Evolutionary conservation across 495 filamentous ascomycete species (phyloP).

Genomic region (Bombardia bombarda): DNA sequence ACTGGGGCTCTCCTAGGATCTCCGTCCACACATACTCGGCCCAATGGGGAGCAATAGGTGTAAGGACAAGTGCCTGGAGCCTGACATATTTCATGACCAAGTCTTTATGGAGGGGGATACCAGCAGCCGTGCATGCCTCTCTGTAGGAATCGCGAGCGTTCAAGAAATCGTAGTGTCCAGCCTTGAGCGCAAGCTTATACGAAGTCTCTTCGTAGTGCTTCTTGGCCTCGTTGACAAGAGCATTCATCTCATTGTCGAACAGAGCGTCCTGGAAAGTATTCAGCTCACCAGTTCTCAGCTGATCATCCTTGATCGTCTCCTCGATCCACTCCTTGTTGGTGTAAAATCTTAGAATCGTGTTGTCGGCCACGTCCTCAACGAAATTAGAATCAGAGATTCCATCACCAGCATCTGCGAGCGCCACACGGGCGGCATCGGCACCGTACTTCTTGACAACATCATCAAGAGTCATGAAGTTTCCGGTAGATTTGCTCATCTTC

Average conservation of each 20-base stretch:
- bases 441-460: slow-evolving; percentile 79
- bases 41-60: slow-evolving; percentile 81
- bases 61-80: slow-evolving; percentile 34
- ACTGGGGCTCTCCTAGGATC: slow-evolving; percentile 57
- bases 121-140: slow-evolving; percentile 54
- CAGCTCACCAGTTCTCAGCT: slow-evolving; percentile 63
- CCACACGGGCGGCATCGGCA: slow-evolving; percentile 42
- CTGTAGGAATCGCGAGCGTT: slow-evolving; percentile 80
- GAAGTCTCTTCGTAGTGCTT: slow-evolving; percentile 70
- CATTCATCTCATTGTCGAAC: slow-evolving; percentile 91
- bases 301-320: slow-evolving; percentile 64
- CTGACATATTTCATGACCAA: slow-evolving; percentile 65
- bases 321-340: slow-evolving; percentile 90
- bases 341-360: slow-evolving; percentile 76
- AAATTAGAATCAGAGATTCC: slow-evolving; percentile 96
- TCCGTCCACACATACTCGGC: slow-evolving; percentile 85
- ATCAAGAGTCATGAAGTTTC: slow-evolving; percentile 82
- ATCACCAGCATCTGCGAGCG: slow-evolving; percentile 77
- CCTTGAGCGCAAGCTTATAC: slow-evolving; percentile 85
- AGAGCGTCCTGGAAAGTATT: slow-evolving; percentile 81
- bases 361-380: slow-evolving; percentile 88
- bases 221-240: slow-evolving; percentile 64
- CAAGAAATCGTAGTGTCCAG: slow-evolving; percentile 76
- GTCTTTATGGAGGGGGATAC: slow-evolving; percentile 67
- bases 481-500: slow-evolving; percentile 88